phyloP scores from a whole-genome alignment of 1,284 basidiomycete species.

The Malassezia brasiliensis region DNA sequence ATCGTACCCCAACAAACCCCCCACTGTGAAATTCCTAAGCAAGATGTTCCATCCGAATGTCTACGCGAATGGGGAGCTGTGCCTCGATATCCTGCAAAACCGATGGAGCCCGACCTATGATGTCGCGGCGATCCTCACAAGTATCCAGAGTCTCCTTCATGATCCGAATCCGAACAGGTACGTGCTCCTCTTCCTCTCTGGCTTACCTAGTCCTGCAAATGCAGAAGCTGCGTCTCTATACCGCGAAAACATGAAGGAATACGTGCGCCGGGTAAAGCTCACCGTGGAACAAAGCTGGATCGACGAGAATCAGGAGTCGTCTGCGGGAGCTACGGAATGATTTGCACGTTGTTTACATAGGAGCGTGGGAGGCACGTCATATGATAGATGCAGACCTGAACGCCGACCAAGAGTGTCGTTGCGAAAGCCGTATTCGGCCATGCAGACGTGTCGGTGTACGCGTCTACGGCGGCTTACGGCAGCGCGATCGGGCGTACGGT shows the following conservation, averaged over 20 bases:
- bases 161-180: slow-evolving; percentile 86
- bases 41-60: slow-evolving; percentile 99
- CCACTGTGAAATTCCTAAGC: slow-evolving; percentile 88
- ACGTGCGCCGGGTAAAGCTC: slow-evolving; percentile 77
- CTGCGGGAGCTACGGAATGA: slow-evolving; percentile 7
- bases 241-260: slow-evolving; percentile 97
- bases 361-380: too few species aligned
- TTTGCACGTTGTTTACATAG: background rate
- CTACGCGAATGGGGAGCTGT: slow-evolving; percentile 93
- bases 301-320: slow-evolving; percentile 34
- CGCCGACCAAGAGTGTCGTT: too few species aligned
- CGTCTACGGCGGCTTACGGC: too few species aligned
- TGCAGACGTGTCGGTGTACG: too few species aligned
- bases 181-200: slow-evolving; percentile 26
- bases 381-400: too few species aligned
- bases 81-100: slow-evolving; percentile 94
- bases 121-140: slow-evolving; percentile 91
- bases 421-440: too few species aligned
- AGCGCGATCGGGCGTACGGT: too few species aligned
- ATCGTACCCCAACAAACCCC: slow-evolving; percentile 94
- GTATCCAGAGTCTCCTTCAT: slow-evolving; percentile 85
- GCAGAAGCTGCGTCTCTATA: slow-evolving; percentile 93
- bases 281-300: slow-evolving; percentile 48
- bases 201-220: slow-evolving; percentile 71
- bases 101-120: slow-evolving; percentile 97